A percentile compares a stretch with the other conserved stretches of the same genome.
Evolutionary conservation across 225 moss, liverwort and hornwort genomes (phyloP).

Genomic region (Polytrichum commune): DNA sequence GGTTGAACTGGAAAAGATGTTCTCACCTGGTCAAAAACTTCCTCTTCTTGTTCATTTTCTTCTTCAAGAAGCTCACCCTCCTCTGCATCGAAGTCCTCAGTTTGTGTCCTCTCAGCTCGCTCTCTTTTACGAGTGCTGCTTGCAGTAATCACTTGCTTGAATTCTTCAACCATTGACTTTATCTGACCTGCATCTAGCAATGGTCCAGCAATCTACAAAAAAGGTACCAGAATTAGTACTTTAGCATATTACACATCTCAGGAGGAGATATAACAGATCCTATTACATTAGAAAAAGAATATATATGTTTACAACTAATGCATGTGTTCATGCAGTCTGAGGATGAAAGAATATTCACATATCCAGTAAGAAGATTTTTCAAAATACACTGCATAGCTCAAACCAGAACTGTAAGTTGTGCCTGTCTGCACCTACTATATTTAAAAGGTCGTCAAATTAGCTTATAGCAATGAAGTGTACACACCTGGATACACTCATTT

Average conservation of each 20-base stretch:
- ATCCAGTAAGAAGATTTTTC: too few species aligned
- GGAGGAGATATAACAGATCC: too few species aligned
- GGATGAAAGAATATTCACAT: too few species aligned
- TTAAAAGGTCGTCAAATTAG: too few species aligned
- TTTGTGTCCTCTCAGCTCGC: constrained; percentile 85
- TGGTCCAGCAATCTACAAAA: constrained; percentile 71
- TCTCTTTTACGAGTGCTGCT: constrained; percentile 89
- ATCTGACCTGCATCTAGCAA: constrained; percentile 83
- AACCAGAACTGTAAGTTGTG: too few species aligned
- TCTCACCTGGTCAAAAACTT: constrained; percentile 93
- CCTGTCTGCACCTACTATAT: too few species aligned
- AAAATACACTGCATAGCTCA: too few species aligned
- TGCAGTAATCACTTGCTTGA: constrained; percentile 90
- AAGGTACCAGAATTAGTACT: neutral
- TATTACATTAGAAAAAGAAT: too few species aligned
- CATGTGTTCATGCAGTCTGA: too few species aligned
- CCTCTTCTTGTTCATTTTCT: constrained; percentile 98
- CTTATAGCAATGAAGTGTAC: neutral
- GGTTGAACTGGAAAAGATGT: neutral
- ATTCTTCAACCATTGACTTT: constrained; percentile 88
- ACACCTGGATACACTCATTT: constrained; percentile 95
- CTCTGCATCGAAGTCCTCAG: constrained; percentile 96
- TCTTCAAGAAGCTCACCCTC: constrained; percentile 97
- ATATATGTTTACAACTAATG: too few species aligned
- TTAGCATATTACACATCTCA: too few species aligned